Base-by-base conservation (phyloP, 2,329 filamentous ascomycete species). In the Phaeosphaeriaceae sp. region DNA sequence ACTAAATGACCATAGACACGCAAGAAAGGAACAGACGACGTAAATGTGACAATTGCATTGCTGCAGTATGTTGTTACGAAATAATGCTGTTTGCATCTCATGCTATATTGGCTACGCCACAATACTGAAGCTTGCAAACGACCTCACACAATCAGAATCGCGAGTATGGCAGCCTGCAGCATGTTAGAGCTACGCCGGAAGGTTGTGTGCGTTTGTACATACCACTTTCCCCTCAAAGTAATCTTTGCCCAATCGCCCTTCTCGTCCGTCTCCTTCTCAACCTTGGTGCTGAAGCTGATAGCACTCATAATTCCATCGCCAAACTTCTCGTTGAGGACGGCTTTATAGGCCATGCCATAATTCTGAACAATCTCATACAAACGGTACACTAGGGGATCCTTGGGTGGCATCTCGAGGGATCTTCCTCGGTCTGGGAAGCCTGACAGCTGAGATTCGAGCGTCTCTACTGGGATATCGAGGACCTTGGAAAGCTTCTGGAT, bases 281-380 rank as follows among this genome's bases (percentile, higher is more conserved):
- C 91, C 74, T 93, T 93, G 0, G 93, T 97, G 53, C 88, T 91
- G 78, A 97, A 97, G 17, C 89, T 88, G 73, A 97, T 97, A 0
- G 94, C 94, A 75, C 93, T 97, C 94, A 98, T 97, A 74, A 98
- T 98, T 1, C 94, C 94, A 59, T 84, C 82, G 8, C 82, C 82
- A 69, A 84, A 84, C 84, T 97, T 97, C 85, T 98, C 94, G 69
- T 98, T 97, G 78, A 97, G 77, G 4, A 98, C 87, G 0, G 93
- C 94, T 85, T 97, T 97, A 81, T 96, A 97, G 0, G 94, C 92
- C 77, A 97, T 96, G 1, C 94, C 94, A 73, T 97, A 97, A 78
- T 97, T 98, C 82, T 97, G 94, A 62, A 98, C 90, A 75, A 97
- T 91, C 84, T 98, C 94, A 77, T 93, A 97, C 59, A 97, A 78